Percentiles rank a stretch among this genome's conserved stretches.
These are phyloP conservation scores for Fraxinus albicans DNA, from an alignment of 305 asterid species.

Conservation along the genomic window DNA sequence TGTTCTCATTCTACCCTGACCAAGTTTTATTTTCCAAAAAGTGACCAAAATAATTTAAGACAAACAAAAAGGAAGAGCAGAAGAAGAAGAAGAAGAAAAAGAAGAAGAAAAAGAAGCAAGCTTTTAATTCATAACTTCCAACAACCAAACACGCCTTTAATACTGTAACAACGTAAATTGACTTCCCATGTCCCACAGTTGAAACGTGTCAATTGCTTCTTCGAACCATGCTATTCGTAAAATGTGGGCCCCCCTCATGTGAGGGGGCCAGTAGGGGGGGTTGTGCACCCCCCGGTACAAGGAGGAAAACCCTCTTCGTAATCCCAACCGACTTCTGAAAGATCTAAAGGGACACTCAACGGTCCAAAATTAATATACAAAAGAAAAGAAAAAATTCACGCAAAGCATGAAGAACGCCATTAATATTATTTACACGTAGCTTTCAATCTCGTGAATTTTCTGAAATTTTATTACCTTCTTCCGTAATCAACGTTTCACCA, in stretches of 20 bases:
- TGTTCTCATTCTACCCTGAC: not conserved
- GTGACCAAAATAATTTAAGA: not conserved
- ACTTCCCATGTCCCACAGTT: conserved; percentile 21
- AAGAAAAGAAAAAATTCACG: not conserved
- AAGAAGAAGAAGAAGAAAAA: too few relatives aligned
- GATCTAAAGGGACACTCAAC: conserved; percentile 20
- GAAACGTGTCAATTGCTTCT: conserved; percentile 26
- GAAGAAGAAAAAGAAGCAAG: too few relatives aligned
- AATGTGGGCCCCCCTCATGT: too few relatives aligned
- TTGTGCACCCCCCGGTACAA: too few relatives aligned
- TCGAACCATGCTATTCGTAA: too few relatives aligned
- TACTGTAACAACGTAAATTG: not conserved
- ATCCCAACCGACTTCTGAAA: conserved; percentile 35
- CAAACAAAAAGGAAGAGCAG: too few relatives aligned
- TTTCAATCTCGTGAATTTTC: conserved; percentile 25
- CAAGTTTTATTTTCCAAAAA: not conserved
- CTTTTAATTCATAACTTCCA: not conserved
- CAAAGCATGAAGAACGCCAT: not conserved
- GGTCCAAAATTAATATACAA: conserved; percentile 14
- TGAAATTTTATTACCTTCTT: not conserved
- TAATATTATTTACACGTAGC: conserved; percentile 13
- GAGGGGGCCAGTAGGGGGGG: too few relatives aligned
- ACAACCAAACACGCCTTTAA: conserved; percentile 14
- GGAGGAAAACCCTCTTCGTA: too few relatives aligned
- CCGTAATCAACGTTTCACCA: conserved; percentile 32